Evolutionary conservation across 441 rosid species (phyloP), one percentile per base, ranked within the genome.

Genomic region (Populus tomentosa): DNA sequence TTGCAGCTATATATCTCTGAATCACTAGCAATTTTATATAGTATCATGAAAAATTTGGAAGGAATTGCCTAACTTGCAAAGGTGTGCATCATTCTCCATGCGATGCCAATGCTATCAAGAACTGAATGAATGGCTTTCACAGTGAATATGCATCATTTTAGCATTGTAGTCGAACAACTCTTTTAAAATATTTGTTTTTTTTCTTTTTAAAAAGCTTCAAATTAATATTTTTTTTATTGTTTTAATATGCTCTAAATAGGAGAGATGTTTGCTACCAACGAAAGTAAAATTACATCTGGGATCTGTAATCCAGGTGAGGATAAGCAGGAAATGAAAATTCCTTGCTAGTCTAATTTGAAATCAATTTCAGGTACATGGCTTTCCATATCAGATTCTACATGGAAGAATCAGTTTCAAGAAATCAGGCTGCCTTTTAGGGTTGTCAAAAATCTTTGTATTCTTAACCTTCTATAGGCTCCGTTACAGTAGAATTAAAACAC

Each of bases 391-490:
- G 18, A 65, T 2, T 50, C 35, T 66, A 20, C 23, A 6, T 46
- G 4, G 23, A 71, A 32, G 65, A 77, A 63, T 42, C 24, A n/a
- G 21, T 24, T 56, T 16, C 11, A 62, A 28, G 36, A 69, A 30
- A 76, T 50, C 3, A 21, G 69, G 56, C 38, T 33, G 64, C 40
- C 14, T 59, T 38, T 67, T 67, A 26, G n/a, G 38, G 20, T 63
- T 72, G 36, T 56, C 64, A 75, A 38, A 23, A 72, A 20, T 30
- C 53, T 38, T n/a, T 6, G 72, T 3, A 3, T 71, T 33, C 70
- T 71, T 75, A 38, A 76, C 79, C 61, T 63, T 76, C 56, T 64
- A 77, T 24, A 53, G 28, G 56, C 71, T 53, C 42, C 13, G 6
- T 72, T 50, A 73, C 14, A 33, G 65, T 62, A 72, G 23, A 40